phyloP scores from a whole-genome alignment of 2,329 filamentous ascomycete species.

The Claviceps capensis region DNA sequence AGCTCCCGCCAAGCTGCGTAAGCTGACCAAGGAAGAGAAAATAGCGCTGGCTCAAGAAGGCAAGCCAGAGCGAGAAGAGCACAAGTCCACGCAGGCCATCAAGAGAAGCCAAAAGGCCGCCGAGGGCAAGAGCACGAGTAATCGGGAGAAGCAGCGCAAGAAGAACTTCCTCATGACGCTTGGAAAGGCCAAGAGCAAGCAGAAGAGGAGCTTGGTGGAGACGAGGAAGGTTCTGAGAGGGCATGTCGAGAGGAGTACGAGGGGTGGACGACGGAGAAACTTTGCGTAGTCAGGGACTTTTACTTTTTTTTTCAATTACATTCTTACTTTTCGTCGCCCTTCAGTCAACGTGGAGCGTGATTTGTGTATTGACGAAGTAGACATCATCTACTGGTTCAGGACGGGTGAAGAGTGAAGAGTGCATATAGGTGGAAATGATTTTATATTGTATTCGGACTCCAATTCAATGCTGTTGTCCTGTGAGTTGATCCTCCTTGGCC shows the following conservation, averaged over 20 bases:
- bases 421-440: too few relatives aligned
- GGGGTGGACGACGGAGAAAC: slow-evolving; percentile 72
- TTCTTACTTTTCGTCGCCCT: too few relatives aligned
- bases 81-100: slow-evolving; percentile 75
- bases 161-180: slow-evolving; percentile 99
- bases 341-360: too few relatives aligned
- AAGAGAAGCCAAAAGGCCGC: slow-evolving; percentile 76
- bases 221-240: slow-evolving; percentile 67
- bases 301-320: not conserved
- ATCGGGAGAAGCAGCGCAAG: slow-evolving; percentile 89
- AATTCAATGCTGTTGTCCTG: too few relatives aligned
- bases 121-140: slow-evolving; percentile 90
- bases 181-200: slow-evolving; percentile 88
- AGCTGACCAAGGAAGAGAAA: slow-evolving; percentile 80
- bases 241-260: slow-evolving; percentile 72
- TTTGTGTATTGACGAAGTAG: too few relatives aligned
- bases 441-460: too few relatives aligned
- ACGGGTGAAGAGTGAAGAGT: too few relatives aligned
- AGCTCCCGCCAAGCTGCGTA: slow-evolving; percentile 66
- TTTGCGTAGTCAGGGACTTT: slow-evolving; percentile 3
- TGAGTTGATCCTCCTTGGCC: too few relatives aligned
- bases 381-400: too few relatives aligned
- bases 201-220: slow-evolving; percentile 84
- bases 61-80: slow-evolving; percentile 62
- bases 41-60: slow-evolving; percentile 72